Conservation (phyloP, 345 rosid species). For the Boechera divaricarpa region DNA sequence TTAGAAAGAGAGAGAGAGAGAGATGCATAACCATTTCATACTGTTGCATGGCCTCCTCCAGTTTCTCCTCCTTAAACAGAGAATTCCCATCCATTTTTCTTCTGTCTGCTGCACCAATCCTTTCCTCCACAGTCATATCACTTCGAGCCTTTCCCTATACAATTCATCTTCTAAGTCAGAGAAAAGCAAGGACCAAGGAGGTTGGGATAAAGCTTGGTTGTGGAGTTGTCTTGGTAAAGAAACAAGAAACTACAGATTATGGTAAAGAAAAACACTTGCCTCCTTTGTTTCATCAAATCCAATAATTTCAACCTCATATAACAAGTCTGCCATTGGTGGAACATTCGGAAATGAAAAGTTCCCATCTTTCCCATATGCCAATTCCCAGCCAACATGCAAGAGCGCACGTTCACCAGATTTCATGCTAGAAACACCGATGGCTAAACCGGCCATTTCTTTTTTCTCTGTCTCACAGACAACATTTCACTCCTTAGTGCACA, state of each 20-base stretch:
- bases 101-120: conserved; percentile 91
- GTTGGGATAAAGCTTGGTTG: neutral
- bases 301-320: conserved; percentile 90
- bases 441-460: conserved; percentile 88
- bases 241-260: conserved; percentile 4
- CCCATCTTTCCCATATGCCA: conserved; percentile 95
- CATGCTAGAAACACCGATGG: conserved; percentile 85
- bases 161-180: conserved; percentile 33
- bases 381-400: conserved; percentile 84
- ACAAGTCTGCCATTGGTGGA: conserved; percentile 86
- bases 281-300: conserved; percentile 97
- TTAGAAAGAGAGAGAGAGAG: conserved; percentile 44
- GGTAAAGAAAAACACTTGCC: conserved; percentile 53
- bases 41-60: conserved; percentile 96
- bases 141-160: conserved; percentile 85
- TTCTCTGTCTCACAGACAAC: conserved; percentile 64
- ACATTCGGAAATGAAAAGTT: conserved; percentile 96
- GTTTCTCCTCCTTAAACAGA: conserved; percentile 74
- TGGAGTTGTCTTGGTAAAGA: conserved; percentile 18
- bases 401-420: conserved; percentile 89
- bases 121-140: conserved; percentile 98
- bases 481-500: conserved; percentile 21
- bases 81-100: conserved; percentile 94
- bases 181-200: neutral
- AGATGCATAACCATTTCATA: conserved; percentile 86